A percentile compares a stretch with the other conserved stretches of the same genome.
These are phyloP conservation scores for Lepidium campestre DNA, from an alignment of 441 rosid species.

Conservation along the genomic window DNA sequence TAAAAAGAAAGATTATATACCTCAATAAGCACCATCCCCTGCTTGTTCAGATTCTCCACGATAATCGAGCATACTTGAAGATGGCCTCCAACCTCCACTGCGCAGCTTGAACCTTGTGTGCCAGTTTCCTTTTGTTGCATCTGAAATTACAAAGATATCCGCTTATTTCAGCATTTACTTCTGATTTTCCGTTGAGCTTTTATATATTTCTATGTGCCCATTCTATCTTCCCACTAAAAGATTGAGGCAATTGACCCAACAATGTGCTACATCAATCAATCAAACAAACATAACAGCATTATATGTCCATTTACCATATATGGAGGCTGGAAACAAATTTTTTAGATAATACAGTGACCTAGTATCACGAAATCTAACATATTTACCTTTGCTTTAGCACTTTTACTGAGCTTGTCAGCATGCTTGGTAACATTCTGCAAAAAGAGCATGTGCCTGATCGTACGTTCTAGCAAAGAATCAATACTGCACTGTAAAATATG, in stretches of 20 bases:
- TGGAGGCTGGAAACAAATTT: constrained; percentile 5
- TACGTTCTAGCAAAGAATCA: constrained; percentile 90
- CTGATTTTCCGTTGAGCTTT: neutral
- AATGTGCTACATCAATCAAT: neutral
- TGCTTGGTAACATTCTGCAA: constrained; percentile 78
- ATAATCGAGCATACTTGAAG: constrained; percentile 80
- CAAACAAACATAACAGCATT: neutral
- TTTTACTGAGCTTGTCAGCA: constrained; percentile 77
- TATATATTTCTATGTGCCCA: neutral
- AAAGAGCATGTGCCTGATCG: constrained; percentile 89
- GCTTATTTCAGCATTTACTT: neutral
- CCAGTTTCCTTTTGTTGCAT: constrained; percentile 56
- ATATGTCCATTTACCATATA: neutral
- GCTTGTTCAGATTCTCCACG: constrained; percentile 81
- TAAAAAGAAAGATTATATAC: constrained; percentile 31
- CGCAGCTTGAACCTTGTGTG: constrained; percentile 82
- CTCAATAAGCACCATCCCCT: constrained; percentile 88
- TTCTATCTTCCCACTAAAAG: neutral
- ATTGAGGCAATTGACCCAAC: neutral
- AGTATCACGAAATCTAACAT: neutral
- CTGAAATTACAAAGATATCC: constrained; percentile 38
- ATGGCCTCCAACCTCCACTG: constrained; percentile 91
- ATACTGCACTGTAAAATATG: constrained; percentile 79
- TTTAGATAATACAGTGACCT: neutral
- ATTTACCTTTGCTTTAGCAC: constrained; percentile 62